Evolutionary conservation across 108 stramenopile genomes (phyloP), one percentile per base, ranked within the genome.

Genomic region (Skeletonema costatum): DNA sequence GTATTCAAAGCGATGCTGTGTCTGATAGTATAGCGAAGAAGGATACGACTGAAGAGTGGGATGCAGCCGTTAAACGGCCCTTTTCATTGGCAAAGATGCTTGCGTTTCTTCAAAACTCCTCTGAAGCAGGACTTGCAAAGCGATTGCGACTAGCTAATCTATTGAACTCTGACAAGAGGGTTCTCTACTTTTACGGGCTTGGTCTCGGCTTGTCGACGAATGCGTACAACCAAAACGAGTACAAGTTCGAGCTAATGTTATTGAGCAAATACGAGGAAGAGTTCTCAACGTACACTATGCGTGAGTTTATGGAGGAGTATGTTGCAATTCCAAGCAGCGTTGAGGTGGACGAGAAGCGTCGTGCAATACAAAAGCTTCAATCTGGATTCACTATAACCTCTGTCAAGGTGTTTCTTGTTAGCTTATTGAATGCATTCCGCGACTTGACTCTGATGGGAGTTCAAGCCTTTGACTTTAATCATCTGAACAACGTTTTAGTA

Each of bases 31-130:
- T 25, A 13, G 30, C 31, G 7, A 42, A 41, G 1, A 38, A 13
- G 1, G 75, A 63, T 6, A 70, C 76, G 16, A 12, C 11, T 41
- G 66, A 74, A 30, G 38, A 32, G 32, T 92, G 91, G 91, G 89
- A 92, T 76, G 89, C 91, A 4, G 91, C 91, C 32, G 89, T 92
- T n/a, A 92, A 92, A 42, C 77, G 91, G 8, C 91, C 86, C 0
- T 92, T 89, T 42, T 78, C 82, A 21, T 68, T 88, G 0, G 53
- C 61, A n/a, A 92, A 92, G 60, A 92, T 92, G 91, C 16, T 88
- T 25, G 78, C 85, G 2, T 92, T 87, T 32, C 66, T 92, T 19
- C 76, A 92, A 71, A 77, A 74, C 32, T 79, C 84, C 9, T 68
- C 71, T n/a, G 91, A 92, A 68, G 91, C 91, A 58, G 91, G 89